These are phyloP conservation scores for Hypoxylon crocopeplum DNA, from an alignment of 495 filamentous ascomycete genomes.

Conservation along the genomic window DNA sequence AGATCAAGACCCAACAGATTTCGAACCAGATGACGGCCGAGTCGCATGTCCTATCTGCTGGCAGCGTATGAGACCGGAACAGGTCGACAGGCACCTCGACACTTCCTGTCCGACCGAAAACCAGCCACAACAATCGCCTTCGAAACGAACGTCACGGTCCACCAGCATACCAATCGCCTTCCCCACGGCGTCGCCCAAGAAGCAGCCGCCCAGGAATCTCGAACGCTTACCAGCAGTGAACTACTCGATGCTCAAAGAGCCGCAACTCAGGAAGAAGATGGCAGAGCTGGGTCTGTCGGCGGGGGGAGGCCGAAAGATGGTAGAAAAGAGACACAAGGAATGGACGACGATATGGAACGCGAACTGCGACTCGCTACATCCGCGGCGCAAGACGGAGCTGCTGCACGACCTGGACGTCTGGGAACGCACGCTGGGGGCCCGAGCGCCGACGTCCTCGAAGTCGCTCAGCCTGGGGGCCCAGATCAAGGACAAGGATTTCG, in stretches of 20 bases:
- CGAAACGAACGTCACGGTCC: constrained; percentile 37
- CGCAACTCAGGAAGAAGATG: constrained; percentile 77
- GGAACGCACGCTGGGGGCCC: constrained; percentile 76
- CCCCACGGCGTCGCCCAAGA: constrained; percentile 13
- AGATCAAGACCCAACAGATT: constrained; percentile 40
- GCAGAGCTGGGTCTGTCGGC: constrained; percentile 81
- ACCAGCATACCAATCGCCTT: constrained; percentile 28
- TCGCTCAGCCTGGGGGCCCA: constrained; percentile 44
- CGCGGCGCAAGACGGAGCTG: constrained; percentile 73
- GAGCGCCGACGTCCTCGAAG: constrained; percentile 45
- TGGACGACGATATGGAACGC: constrained; percentile 97
- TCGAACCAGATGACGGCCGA: constrained; percentile 70
- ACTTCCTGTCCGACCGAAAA: constrained; percentile 54
- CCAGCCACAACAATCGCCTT: constrained; percentile 33
- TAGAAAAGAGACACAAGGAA: constrained; percentile 85
- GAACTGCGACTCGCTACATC: constrained; percentile 83
- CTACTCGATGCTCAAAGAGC: constrained; percentile 82
- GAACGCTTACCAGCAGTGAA: constrained; percentile 76
- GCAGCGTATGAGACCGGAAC: constrained; percentile 73
- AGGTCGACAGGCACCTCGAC: constrained; percentile 84
- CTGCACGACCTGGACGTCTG: constrained; percentile 79
- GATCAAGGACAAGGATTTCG: constrained; percentile 81
- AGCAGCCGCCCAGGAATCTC: constrained; percentile 28
- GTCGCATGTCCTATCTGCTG: constrained; percentile 84
- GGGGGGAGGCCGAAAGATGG: constrained; percentile 65